A percentile compares a stretch with the other conserved stretches of the same genome.
phyloP scores from a whole-genome alignment of 1,284 basidiomycete species.

The Ustilago bromivora region DNA sequence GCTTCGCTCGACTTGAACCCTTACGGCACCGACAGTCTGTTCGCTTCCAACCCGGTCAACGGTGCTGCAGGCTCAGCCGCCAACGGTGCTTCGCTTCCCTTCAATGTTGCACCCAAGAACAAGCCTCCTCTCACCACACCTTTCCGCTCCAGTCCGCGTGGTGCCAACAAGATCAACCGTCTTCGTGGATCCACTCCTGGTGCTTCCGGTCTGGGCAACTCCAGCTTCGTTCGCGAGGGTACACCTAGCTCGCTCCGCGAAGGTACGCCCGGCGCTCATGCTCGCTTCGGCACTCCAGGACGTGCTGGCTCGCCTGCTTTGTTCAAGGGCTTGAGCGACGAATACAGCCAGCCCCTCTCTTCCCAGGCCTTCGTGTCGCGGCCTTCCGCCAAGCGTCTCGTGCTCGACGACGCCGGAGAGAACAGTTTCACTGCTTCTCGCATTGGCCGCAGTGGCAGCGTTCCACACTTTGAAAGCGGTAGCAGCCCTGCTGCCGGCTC shows the following conservation, averaged over 20 bases:
- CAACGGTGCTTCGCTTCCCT: slow-evolving; percentile 61
- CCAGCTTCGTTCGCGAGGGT: slow-evolving; percentile 50
- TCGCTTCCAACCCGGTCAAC: slow-evolving; percentile 65
- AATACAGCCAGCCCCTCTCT: slow-evolving; percentile 60
- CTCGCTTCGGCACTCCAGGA: slow-evolving; percentile 43
- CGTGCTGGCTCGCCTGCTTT: slow-evolving; percentile 65
- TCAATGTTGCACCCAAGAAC: slow-evolving; percentile 70
- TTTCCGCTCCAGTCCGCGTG: slow-evolving; percentile 70
- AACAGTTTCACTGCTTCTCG: slow-evolving; percentile 47
- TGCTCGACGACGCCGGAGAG: slow-evolving; percentile 75
- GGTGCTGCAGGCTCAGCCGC: slow-evolving; percentile 54
- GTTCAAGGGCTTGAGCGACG: slow-evolving; percentile 75
- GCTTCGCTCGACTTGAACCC: slow-evolving; percentile 81
- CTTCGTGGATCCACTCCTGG: slow-evolving; percentile 65
- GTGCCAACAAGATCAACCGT: slow-evolving; percentile 64
- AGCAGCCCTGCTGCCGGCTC: slow-evolving; percentile 44
- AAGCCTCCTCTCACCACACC: slow-evolving; percentile 72
- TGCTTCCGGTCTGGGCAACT: slow-evolving; percentile 45
- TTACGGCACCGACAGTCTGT: slow-evolving; percentile 81
- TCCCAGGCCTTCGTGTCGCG: slow-evolving; percentile 77
- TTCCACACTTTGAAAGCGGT: slow-evolving; percentile 42
- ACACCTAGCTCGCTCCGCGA: slow-evolving; percentile 61
- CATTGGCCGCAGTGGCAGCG: slow-evolving; percentile 48
- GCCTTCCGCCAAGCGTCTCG: slow-evolving; percentile 93
- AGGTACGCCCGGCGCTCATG: slow-evolving; percentile 60